Evolutionary conservation across 2,329 filamentous ascomycete genomes (phyloP), one percentile per base, ranked within the genome.

Genomic region (Pseudogymnoascus sp.): DNA sequence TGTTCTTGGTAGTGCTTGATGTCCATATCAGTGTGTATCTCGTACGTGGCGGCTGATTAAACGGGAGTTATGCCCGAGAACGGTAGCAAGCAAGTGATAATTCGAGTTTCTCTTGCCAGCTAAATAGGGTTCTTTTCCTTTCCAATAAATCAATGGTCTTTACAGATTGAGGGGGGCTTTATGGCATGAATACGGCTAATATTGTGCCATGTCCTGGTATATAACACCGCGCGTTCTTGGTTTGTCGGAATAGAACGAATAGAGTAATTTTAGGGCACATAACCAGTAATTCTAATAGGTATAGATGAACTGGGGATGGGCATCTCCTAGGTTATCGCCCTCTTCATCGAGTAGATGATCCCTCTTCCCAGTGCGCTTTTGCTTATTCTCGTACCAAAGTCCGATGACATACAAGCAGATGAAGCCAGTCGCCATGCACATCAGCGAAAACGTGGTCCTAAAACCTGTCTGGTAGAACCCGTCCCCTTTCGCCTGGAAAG

Each of bases 301-400:
- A 18, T 60, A 60, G 58, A 60, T 60, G 12, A 60, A 60, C 58
- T 29, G 35, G 12, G 58, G 58, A 60, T 60, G 58, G 12, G 58
- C 58, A 42, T 60, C 58, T 29, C 58, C 58, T 21, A 42, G n/a
- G 35, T 60, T 60, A 12, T 60, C 58, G 7, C 42, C 42, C 25
- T 48, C 42, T 31, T 65, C 63, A 13, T 68, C 64, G 18, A 82
- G 68, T 36, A 78, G 72, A 59, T 73, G 67, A 65, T 82, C 77
- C 58, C 77, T 73, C 66, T 78, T 75, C 0, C 80, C 79, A 8
- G 73, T 68, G 13, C 78, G 77, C 45, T 80, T 74, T 72, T 74
- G 77, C 65, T 67, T 70, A 64, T 82, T 82, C 72, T 80, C 74
- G 15, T 69, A 61, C 70, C 74, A 65, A 67, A 81, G 31, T 76